Base-by-base conservation (phyloP, 805 yeast genomes). In the Metschnikowia bowlesiae region DNA sequence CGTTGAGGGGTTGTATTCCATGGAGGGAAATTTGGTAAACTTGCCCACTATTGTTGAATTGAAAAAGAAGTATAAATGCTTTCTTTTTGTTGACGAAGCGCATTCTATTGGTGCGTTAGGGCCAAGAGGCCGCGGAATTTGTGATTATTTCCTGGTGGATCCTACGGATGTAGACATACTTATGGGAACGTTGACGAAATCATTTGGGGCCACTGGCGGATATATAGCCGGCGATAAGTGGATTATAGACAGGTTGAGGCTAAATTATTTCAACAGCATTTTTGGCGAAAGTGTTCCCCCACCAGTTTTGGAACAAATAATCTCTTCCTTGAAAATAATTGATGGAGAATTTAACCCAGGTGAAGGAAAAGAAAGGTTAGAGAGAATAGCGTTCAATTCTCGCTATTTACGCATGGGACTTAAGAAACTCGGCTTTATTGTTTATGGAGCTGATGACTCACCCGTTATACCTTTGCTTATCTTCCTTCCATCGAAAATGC, bases 21-120 rank as follows among this genome's bases (percentile, higher is more conserved):
- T 87, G 96, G 96, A 87, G 69, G 98, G 98, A 60, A 88, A 91
- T 58, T 75, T 89, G 78, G 82, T 88, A 65, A 84, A 91, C 63
- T 75, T 91, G 59, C 96, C 97, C 4, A 76, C 70, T 52, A 63
- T 91, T 41, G 78, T 91, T 29, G 86, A 79, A 59, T 73, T 91
- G 54, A 84, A 86, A 61, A 79, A 87, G 36, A 88, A 87, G 65
- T 94, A 95, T 73, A 89, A 89, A 62, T 87, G 92, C 64, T 89
- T 88, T 63, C 71, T 94, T 47, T 94, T 87, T 63, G 87, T 95
- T 54, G 99, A 94, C 67, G 99, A 94, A 69, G 99, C 99, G 10
- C 99, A 94, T 68, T 92, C 98, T 5, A 86, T 94, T 62, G 99
- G 99, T 61, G 99, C 99, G n/a, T 79, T 94, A 71, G 99, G 99